Base-by-base conservation (phyloP, 306 rosid species). In the Senna tora region DNA sequence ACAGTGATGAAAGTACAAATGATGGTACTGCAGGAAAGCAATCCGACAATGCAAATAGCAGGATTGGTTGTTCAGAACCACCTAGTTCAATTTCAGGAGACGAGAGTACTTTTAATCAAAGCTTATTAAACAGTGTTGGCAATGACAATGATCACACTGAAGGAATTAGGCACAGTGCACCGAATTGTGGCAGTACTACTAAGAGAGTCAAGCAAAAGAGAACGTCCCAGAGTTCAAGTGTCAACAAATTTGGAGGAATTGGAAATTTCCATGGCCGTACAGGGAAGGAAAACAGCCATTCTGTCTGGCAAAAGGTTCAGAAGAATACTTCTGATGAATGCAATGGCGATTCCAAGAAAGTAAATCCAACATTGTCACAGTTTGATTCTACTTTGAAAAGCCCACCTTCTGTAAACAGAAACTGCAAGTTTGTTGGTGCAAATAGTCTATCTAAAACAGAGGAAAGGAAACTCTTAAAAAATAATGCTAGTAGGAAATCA, bases 271-370 rank as follows among this genome's bases (percentile, higher is more conserved):
- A 82, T 54, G 77, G 80, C 71, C 87, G 83, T 74, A 30, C 79
- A 2, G 87, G 91, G 75, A 92, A 87, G 83, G 96, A 80, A 84
- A 87, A 77, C 69, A 80, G 73, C 59, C 90, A 82, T 77, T 80
- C 97, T 15, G 81, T 92, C 33, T 92, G 98, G 98, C 87, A 92
- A 76, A 92, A 84, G 84, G 98, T 92, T 76, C 89, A 89, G 84
- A 89, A 73, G 80, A 80, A 82, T 30, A 69, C 58, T 21, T 65
- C 78, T 56, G 72, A 73, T 56, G 89, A 74, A 47, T 66, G 84
- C 74, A 34, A 20, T 53, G 77, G 71, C 45, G 87, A 83, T 71
- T 45, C 78, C 70, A 87, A 86, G 79, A 87, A 83, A 65, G 84
- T 36, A 22, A 82, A 72, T 71, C 61, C 88, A 22, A 36, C 71